Evolutionary conservation across 2,329 filamentous ascomycete species (phyloP), one percentile per base, ranked within the genome.

Genomic region (Aspergillus brasiliensis): DNA sequence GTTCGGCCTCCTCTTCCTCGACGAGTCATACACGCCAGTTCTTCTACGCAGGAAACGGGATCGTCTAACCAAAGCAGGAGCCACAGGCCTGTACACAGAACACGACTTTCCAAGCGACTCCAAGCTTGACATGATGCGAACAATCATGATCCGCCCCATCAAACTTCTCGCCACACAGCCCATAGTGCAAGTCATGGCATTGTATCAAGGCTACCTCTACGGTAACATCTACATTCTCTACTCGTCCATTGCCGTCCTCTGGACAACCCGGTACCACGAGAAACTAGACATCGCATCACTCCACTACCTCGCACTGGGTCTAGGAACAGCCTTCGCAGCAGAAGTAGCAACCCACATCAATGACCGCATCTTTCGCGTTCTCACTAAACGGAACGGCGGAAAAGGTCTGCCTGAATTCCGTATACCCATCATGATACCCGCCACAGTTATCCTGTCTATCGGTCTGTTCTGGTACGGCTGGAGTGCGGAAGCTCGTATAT

Each of bases 1-100:
- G n/a, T 74, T 82, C 5, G 86, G 87, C 2, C 73, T 88, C 58
- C 82, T 84, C 69, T 81, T 85, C 56, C 78, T 85, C 8, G 78
- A 80, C 52, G 87, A 89, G 68, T 88, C 86, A 0, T 88, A 88
- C 70, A 81, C 81, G 0, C 85, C 87, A 0, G 82, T 84, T 8
- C 80, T 91, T 2, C 81, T 89, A 1, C 75, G 79, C 53, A 77
- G 81, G 67, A 88, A 86, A 71, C 83, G 83, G 58, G 72, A 79
- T 4, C n/a, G 46, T 19, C 8, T 31, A 5, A 11, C 27, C 3
- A 47, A 19, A 31, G 8, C 11, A 8, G 25, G 31, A 31, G 7
- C 49, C 28, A 8, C 42, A 4, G 37, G 23, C 25, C 28, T 38
- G 40, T 77, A 77, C n/a, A 78, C 75, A 6, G 51, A 37, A 10